Evolutionary conservation across 163 green algal genomes (phyloP).

Genomic region (Chlamydomonas reinhardtii): DNA sequence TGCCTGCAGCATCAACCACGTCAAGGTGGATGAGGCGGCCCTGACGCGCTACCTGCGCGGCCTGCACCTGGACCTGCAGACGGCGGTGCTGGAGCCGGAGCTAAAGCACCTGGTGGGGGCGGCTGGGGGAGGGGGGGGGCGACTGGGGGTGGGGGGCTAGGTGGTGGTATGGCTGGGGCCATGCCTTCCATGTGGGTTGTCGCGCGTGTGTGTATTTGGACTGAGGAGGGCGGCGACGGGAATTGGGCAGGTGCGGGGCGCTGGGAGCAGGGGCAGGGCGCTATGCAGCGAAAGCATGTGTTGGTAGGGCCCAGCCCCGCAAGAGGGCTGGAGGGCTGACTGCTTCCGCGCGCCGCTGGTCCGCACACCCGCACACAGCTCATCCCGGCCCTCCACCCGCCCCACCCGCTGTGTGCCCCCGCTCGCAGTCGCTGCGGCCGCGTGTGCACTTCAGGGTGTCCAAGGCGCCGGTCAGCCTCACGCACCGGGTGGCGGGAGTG

Average conservation of each 20-base stretch:
- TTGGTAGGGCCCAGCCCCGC: too few species aligned
- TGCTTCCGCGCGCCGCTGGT: too few species aligned
- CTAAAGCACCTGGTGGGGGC: constrained; percentile 44
- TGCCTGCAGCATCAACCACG: constrained; percentile 42
- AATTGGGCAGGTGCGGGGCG: too few species aligned
- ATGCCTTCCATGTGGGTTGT: too few species aligned
- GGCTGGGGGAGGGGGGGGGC: background rate
- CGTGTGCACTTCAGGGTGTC: constrained; percentile 22
- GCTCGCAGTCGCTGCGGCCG: constrained; percentile 9
- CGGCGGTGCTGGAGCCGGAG: constrained; percentile 53
- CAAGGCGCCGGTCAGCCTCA: constrained; percentile 1
- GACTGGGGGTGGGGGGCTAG: background rate
- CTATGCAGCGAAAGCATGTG: too few species aligned
- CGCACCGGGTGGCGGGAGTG: constrained; percentile 27
- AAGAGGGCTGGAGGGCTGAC: too few species aligned
- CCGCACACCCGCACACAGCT: too few species aligned
- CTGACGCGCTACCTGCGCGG: constrained; percentile 45
- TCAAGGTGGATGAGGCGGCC: constrained; percentile 37
- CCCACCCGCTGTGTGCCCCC: background rate
- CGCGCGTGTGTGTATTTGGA: too few species aligned
- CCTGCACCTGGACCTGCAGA: constrained; percentile 53
- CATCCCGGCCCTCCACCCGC: too few species aligned
- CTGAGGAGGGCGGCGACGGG: too few species aligned
- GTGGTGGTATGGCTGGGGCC: background rate
- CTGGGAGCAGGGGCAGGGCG: too few species aligned